A percentile compares a stretch with the other conserved stretches of the same genome.
These are phyloP conservation scores for Trichoderma endophyticum DNA, from an alignment of 2,329 filamentous ascomycete genomes.

Conservation along the genomic window DNA sequence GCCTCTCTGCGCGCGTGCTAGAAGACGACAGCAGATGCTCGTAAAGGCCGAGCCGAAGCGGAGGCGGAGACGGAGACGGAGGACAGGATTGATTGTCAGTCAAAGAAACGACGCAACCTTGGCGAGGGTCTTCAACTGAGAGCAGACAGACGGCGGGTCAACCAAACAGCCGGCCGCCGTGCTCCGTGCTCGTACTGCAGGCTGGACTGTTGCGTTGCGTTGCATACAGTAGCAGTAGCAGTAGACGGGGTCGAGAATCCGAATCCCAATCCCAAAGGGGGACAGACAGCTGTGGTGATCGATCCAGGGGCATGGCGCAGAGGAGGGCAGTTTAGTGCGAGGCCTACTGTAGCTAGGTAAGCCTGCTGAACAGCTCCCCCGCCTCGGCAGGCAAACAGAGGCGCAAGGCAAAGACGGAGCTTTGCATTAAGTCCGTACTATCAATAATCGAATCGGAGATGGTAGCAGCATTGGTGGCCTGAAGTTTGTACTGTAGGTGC, in stretches of 20 bases:
- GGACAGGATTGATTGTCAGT: background rate
- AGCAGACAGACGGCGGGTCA: constrained; percentile 7
- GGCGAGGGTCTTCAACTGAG: background rate
- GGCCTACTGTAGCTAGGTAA: background rate
- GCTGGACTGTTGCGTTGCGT: background rate
- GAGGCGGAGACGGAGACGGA: constrained; percentile 7
- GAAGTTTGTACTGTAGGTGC: too few relatives aligned
- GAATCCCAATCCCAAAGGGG: constrained; percentile 3
- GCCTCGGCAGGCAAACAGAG: background rate
- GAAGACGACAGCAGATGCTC: background rate
- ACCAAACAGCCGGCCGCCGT: constrained; percentile 6
- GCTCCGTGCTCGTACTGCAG: constrained; percentile 2
- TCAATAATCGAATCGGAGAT: background rate
- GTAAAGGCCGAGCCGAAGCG: background rate
- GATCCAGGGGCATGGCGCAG: constrained; percentile 14
- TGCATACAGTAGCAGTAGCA: too few relatives aligned
- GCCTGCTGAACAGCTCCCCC: background rate
- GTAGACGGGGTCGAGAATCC: background rate
- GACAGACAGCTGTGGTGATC: background rate
- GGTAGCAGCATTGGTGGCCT: background rate
- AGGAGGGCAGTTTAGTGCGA: background rate
- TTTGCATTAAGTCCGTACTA: background rate
- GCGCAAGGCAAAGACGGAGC: background rate
- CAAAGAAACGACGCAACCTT: background rate
- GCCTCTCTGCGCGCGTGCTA: constrained; percentile 5